phyloP scores from a whole-genome alignment of 345 rosid genomes.

The Murraya koenigii region DNA sequence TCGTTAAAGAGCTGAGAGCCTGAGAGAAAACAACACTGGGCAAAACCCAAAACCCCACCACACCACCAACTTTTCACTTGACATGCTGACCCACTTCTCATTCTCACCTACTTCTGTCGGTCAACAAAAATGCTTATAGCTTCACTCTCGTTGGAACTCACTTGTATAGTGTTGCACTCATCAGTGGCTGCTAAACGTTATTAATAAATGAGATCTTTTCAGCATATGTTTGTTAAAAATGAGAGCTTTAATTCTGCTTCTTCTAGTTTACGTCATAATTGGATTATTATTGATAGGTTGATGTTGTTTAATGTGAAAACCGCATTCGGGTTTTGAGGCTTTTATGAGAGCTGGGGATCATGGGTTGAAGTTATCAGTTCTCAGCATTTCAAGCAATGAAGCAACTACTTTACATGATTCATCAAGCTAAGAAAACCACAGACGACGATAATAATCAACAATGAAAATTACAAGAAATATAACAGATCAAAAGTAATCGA shows the following conservation, averaged over 20 bases:
- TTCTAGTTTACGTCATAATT: constrained; percentile 50
- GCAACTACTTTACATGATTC: too few species aligned
- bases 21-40: constrained; percentile 52
- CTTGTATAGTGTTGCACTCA: constrained; percentile 43
- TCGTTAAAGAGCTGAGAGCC: constrained; percentile 39
- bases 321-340: constrained; percentile 52
- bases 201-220: constrained; percentile 61
- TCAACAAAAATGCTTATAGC: constrained; percentile 37
- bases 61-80: constrained; percentile 45
- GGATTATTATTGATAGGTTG: constrained; percentile 64
- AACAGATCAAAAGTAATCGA: too few species aligned
- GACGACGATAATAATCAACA: too few species aligned
- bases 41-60: background rate
- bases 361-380: constrained; percentile 57
- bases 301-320: constrained; percentile 54
- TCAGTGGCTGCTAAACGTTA: constrained; percentile 48
- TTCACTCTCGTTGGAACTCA: constrained; percentile 43
- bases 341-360: constrained; percentile 76
- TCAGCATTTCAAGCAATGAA: background rate
- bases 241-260: constrained; percentile 37
- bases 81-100: constrained; percentile 49
- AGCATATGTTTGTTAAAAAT: constrained; percentile 50
- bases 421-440: too few species aligned
- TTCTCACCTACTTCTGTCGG: constrained; percentile 63
- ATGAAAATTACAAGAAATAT: too few species aligned